Evolutionary conservation across 768 basidiomycete species (phyloP), one percentile per base, ranked within the genome.

Genomic region (Phylloporus arenicola): DNA sequence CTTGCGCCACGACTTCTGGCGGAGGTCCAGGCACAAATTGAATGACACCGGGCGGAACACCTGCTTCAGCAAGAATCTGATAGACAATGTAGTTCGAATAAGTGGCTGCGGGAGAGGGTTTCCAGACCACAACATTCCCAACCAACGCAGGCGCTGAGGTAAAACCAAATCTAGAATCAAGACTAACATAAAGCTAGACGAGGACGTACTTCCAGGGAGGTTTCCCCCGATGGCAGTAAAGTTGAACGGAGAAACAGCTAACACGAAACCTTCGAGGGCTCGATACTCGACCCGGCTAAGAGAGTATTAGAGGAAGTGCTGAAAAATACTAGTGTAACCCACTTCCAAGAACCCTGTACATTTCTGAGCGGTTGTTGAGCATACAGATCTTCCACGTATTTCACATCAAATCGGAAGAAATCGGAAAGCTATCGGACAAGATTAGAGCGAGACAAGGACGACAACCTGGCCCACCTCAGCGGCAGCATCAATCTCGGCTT

Each of bases 221-320:
- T 99, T 99, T 13, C 92, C 96, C 35, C 92, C 95, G 55, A 99
- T 99, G 24, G 95, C 95, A 29, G 95, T 97, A 66, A 93, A 94
- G 72, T 99, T 99, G 77, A 99, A 98, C 0, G 96, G 96, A 7
- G 96, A 93, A 35, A 98, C 88, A 13, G 96, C 96, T 44, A 98
- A 80, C 22, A 98, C 91, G 73, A 99, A 99, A 20, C 96, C 96
- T 72, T 98, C 96, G n/a, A 99, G 78, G 1, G 95, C 82, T 53
- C 96, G 90, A 69, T 94, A 98, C 71, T 99, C 96, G 35, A 86
- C 80, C 41, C 95, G 93, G 74, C 94, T 96, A 60, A 6, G 19
- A 30, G 43, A 16, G 39, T 6, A 24, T 69, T 27, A 61, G 48
- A 45, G 25, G 27, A 29, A 29, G n/a, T 12, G 10, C 3, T 3